Percentiles rank a stretch among this genome's conserved stretches.
Evolutionary conservation across 768 basidiomycete genomes (phyloP).

Genomic region (Auricularia sp.): DNA sequence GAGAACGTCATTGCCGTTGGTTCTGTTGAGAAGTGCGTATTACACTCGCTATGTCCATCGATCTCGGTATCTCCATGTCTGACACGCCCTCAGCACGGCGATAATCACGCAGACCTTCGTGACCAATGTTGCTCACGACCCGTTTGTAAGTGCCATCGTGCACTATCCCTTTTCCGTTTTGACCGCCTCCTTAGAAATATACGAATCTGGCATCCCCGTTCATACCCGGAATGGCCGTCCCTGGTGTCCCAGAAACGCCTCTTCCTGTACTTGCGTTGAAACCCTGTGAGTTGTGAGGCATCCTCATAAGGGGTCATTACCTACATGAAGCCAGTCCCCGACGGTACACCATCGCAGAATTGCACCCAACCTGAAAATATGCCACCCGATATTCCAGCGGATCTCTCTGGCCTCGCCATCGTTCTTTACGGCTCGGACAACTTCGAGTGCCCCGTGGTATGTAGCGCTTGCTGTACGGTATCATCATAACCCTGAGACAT

Average conservation of each 20-base stretch:
- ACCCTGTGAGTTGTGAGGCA: neutral
- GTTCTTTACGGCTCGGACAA: neutral
- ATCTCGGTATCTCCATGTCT: neutral
- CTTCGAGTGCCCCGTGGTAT: neutral
- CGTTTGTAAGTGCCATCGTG: neutral
- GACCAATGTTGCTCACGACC: neutral
- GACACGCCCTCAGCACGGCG: neutral
- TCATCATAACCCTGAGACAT: neutral
- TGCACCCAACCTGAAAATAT: neutral
- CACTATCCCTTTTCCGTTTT: neutral
- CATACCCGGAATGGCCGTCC: neutral
- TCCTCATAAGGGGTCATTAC: neutral
- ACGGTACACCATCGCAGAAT: neutral
- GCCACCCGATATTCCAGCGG: neutral
- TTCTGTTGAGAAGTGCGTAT: constrained; percentile 8
- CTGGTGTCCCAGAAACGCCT: neutral
- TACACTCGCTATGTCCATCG: neutral
- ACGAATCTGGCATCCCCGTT: neutral
- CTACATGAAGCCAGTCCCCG: neutral
- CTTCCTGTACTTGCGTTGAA: neutral
- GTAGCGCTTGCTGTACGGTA: neutral
- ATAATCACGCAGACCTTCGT: neutral
- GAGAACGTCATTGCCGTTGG: constrained; percentile 4
- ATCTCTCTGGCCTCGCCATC: neutral
- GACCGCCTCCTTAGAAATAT: neutral